Base-by-base conservation (phyloP, 2,329 filamentous ascomycete species). In the Coniochaeta hoffmannii region DNA sequence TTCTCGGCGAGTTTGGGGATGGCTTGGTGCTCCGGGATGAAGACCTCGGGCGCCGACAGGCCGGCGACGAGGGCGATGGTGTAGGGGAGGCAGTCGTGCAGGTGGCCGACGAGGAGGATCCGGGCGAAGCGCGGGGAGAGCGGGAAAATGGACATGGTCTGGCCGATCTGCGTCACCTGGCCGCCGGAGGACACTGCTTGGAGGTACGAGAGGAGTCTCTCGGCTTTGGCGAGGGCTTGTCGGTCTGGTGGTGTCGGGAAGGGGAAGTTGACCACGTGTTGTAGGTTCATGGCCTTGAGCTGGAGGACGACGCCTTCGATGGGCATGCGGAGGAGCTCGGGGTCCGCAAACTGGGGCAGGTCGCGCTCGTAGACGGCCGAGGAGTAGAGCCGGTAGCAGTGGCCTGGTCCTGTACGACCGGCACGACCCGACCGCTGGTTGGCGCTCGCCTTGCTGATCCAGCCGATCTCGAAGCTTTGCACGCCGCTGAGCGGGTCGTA, bases 371-470 rank as follows among this genome's bases (percentile, higher is more conserved):
- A 99, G 0, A 99, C 88, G 0, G 94, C 94, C 12, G 91, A 96
- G 0, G 92, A 97, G 71, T 96, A 99, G 4, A 99, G 73, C 56
- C 91, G 79, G 73, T 97, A 99, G 71, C 93, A 97, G 71, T 99
- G 95, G 8, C 94, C 94, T 1, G 94, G 92, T 0, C 91, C 93
- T 4, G 93, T 99, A 77, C 94, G 87, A 60, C 95, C 94, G 56
- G 94, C 94, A 79, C 94, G 90, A 73, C 94, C 94, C 57, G 90
- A 85, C 68, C 94, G 83, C 71, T 99, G 94, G 61, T 86, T 89
- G 8, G 94, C 93, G 68, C 90, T 96, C 28, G 94, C 94, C 73
- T 99, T 97, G 74, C 92, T 97, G 68, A 97, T 95, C 90, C 93
- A 99, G 38, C 88, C 88, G 54, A 99, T 83, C 64, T 96, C 89